phyloP scores from a whole-genome alignment of 371 early-diverging fungal genomes.

The Mucor velutinosus region DNA sequence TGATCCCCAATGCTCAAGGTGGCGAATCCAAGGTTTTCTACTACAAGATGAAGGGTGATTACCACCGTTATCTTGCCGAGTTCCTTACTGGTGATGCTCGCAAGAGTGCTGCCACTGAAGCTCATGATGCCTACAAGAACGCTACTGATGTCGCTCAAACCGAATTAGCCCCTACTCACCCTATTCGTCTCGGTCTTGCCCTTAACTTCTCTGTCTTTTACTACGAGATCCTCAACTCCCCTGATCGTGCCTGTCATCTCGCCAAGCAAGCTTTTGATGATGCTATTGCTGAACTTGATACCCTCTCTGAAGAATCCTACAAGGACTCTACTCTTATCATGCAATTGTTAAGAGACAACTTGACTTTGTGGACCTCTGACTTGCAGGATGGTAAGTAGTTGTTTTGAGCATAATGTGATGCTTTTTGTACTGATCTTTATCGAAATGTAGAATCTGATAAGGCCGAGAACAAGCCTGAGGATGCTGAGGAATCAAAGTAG shows the following conservation, averaged over 20 bases:
- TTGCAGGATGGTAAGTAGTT: constrained; percentile 75
- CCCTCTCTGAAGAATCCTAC: constrained; percentile 99
- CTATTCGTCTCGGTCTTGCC: constrained; percentile 98
- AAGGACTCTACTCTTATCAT: constrained; percentile 99
- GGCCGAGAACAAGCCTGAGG: constrained; percentile 44
- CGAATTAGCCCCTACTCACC: constrained; percentile 96
- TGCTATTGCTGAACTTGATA: constrained; percentile 98
- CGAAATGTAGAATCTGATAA: constrained; percentile 37
- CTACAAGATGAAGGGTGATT: constrained; percentile 99
- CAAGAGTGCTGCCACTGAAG: constrained; percentile 84
- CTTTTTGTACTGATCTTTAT: neutral
- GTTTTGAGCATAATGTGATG: neutral
- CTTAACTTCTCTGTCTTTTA: constrained; percentile 99
- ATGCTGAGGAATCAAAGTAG: constrained; percentile 48
- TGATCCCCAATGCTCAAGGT: constrained; percentile 85
- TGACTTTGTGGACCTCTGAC: constrained; percentile 99
- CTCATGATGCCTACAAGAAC: constrained; percentile 95
- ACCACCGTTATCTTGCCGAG: constrained; percentile 99
- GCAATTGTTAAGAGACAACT: constrained; percentile 99
- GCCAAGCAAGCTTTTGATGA: constrained; percentile 99
- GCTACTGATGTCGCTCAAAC: constrained; percentile 96
- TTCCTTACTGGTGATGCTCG: constrained; percentile 89
- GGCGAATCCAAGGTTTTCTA: constrained; percentile 99
- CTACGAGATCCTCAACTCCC: constrained; percentile 99
- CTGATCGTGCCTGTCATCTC: constrained; percentile 98